Conservation (phyloP, 1,284 basidiomycete genomes). For the Spongiforma sp. region DNA sequence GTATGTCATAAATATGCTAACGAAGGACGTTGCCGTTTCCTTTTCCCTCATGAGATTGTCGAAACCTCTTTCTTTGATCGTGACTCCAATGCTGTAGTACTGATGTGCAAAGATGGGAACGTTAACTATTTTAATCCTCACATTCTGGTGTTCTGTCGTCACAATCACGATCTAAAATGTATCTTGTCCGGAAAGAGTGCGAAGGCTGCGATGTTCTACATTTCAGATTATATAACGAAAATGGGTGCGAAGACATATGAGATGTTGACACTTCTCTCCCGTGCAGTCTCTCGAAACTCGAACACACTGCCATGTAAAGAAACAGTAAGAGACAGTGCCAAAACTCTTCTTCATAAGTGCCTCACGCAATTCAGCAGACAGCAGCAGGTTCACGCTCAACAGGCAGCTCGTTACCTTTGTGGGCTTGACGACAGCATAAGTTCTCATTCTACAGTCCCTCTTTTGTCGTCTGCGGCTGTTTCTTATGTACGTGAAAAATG, state of each 20-base stretch:
- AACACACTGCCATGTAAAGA: background rate
- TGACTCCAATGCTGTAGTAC: constrained; percentile 2
- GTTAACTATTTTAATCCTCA: constrained; percentile 15
- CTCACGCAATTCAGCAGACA: constrained; percentile 12
- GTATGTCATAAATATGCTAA: constrained; percentile 13
- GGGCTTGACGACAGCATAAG: constrained; percentile 12
- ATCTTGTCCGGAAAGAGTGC: constrained; percentile 16
- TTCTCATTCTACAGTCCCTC: constrained; percentile 10
- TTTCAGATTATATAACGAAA: constrained; percentile 21
- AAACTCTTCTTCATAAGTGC: constrained; percentile 16
- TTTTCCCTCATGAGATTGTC: constrained; percentile 15
- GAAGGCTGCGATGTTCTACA: constrained; percentile 25
- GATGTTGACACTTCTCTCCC: constrained; percentile 10
- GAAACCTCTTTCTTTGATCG: constrained; percentile 14
- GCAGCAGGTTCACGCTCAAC: constrained; percentile 22
- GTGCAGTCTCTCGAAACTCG: constrained; percentile 7
- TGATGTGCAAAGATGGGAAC: constrained; percentile 9
- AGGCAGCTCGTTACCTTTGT: constrained; percentile 12
- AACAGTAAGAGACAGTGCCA: background rate
- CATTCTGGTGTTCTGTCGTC: constrained; percentile 19
- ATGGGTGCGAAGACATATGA: constrained; percentile 16
- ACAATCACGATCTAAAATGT: constrained; percentile 24
- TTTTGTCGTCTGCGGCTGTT: background rate
- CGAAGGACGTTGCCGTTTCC: constrained; percentile 2
- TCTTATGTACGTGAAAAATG: background rate